Percentiles rank a stretch among this genome's conserved stretches.
Conservation (phyloP, 352 stramenopile species). For the Phytophthora tentaculata region DNA sequence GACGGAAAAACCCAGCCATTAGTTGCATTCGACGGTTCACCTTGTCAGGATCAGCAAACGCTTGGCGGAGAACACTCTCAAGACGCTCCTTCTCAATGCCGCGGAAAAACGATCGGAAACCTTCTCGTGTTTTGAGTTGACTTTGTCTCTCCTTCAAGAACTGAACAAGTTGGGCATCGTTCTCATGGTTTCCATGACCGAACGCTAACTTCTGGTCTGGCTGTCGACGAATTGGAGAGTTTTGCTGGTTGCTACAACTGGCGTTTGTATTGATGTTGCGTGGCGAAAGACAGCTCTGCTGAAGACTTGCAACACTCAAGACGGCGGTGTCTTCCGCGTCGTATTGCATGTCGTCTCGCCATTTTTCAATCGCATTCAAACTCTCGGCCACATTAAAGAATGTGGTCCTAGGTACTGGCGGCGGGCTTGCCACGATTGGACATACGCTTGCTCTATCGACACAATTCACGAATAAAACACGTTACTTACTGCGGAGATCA, state of each 20-base stretch:
- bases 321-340: conserved; percentile 32
- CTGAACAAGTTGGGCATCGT: conserved; percentile 56
- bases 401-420: conserved; percentile 29
- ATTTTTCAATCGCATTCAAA: conserved; percentile 75
- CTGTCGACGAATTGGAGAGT: conserved; percentile 21
- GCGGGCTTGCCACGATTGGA: conserved; percentile 13
- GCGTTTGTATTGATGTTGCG: not conserved
- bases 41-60: conserved; percentile 62
- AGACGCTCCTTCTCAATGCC: conserved; percentile 63
- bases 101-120: conserved; percentile 70
- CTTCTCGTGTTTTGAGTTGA: conserved; percentile 77
- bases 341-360: conserved; percentile 72
- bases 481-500: conserved; percentile 5
- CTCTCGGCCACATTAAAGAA: conserved; percentile 83
- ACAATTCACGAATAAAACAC: not conserved
- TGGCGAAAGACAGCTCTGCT: conserved; percentile 37
- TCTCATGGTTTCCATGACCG: conserved; percentile 50
- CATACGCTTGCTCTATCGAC: conserved; percentile 15
- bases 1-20: conserved; percentile 65
- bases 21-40: conserved; percentile 68
- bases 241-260: conserved; percentile 24
- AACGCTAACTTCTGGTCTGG: conserved; percentile 14
- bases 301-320: conserved; percentile 30
- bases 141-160: conserved; percentile 58
- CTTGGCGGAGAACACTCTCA: conserved; percentile 50